Percentiles rank a stretch among this genome's conserved stretches.
Evolutionary conservation across 495 filamentous ascomycete species (phyloP).

Genomic region (Annulohypoxylon moriforme): DNA sequence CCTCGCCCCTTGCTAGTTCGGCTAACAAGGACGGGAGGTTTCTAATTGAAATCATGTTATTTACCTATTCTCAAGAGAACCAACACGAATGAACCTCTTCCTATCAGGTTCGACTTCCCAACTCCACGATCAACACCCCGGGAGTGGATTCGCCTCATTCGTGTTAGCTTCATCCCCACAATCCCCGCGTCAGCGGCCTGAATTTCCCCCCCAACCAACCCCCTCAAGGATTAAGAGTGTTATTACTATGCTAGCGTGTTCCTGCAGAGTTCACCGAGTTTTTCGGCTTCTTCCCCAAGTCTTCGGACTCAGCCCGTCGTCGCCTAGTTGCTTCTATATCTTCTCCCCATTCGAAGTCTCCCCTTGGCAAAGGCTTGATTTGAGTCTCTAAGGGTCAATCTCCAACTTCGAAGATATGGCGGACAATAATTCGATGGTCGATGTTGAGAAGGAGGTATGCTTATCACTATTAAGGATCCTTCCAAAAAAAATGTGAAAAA

Average conservation of each 20-base stretch:
- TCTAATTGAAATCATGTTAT: neutral
- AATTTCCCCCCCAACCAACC: constrained; percentile 25
- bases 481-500: neutral
- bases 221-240: constrained; percentile 1
- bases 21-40: neutral
- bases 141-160: constrained; percentile 35
- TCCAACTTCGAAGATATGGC: constrained; percentile 17
- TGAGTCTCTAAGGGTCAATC: neutral
- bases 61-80: neutral
- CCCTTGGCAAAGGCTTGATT: constrained; percentile 14
- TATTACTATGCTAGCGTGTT: constrained; percentile 5
- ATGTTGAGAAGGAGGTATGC: constrained; percentile 38
- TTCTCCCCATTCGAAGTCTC: neutral
- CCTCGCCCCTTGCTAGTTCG: constrained; percentile 11
- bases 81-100: neutral
- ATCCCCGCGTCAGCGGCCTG: constrained; percentile 33
- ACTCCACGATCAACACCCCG: constrained; percentile 37
- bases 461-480: neutral
- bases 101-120: neutral
- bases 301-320: neutral
- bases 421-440: constrained; percentile 22
- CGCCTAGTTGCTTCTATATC: neutral
- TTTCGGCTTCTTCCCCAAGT: neutral
- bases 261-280: neutral
- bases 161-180: constrained; percentile 38